Conservation (phyloP, 164 flowering plant genomes). For the Liquidambar formosana region DNA sequence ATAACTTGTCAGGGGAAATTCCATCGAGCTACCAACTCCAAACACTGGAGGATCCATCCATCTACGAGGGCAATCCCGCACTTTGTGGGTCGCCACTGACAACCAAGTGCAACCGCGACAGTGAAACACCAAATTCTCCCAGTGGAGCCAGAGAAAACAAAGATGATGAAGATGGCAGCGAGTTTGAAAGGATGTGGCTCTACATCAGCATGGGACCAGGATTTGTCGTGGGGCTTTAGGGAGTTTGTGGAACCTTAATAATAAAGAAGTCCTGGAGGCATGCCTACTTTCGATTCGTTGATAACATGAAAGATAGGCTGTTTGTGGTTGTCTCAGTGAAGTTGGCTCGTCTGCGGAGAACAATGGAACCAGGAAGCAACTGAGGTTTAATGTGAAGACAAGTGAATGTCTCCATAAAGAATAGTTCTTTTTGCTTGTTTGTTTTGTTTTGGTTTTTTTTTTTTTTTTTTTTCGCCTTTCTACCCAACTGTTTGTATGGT, state of each 20-base stretch:
- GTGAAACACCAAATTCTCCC: background rate
- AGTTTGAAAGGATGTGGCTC: too few species aligned
- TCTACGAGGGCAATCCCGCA: background rate
- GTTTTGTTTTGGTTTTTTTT: too few species aligned
- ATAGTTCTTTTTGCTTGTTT: too few species aligned
- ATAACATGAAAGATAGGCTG: background rate
- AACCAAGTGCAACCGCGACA: background rate
- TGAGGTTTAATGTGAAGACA: too few species aligned
- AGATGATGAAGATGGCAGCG: background rate
- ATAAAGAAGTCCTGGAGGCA: background rate
- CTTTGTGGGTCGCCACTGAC: background rate
- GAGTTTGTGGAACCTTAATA: background rate
- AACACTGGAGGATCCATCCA: background rate
- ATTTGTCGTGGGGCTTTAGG: too few species aligned
- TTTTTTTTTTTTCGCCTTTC: too few species aligned
- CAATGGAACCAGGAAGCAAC: background rate
- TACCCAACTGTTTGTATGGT: too few species aligned
- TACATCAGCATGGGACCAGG: too few species aligned
- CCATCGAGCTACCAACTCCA: constrained; percentile 4
- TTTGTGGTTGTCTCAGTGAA: background rate
- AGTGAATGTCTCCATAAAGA: too few species aligned
- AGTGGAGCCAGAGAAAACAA: background rate
- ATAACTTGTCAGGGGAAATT: constrained; percentile 1
- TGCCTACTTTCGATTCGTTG: background rate
- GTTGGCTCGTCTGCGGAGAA: background rate